phyloP scores from a whole-genome alignment of 2,329 filamentous ascomycete species.

The Amphichorda felina region DNA sequence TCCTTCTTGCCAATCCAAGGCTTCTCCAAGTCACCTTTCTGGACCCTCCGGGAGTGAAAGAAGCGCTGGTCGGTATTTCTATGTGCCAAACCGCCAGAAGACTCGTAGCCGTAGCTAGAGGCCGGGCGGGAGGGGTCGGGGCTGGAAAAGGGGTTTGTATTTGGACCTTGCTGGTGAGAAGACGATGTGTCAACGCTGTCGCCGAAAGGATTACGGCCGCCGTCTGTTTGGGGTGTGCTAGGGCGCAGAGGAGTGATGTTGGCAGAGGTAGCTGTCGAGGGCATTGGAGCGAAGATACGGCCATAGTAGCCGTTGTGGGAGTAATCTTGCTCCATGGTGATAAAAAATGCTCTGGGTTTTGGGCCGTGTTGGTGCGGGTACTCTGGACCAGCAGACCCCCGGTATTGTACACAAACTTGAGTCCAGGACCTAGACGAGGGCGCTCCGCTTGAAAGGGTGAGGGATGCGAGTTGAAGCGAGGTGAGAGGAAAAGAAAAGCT shows the following conservation, averaged over 20 bases:
- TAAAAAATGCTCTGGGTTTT: too few relatives aligned
- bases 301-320: neutral
- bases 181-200: constrained; percentile 25
- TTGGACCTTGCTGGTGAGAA: constrained; percentile 14
- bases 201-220: constrained; percentile 25
- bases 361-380: too few relatives aligned
- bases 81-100: constrained; percentile 25
- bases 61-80: constrained; percentile 37
- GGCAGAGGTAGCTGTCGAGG: constrained; percentile 24
- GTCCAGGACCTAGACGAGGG: too few relatives aligned
- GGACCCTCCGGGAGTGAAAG: constrained; percentile 63
- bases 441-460: too few relatives aligned
- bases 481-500: too few relatives aligned
- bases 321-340: too few relatives aligned
- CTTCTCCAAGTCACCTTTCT: constrained; percentile 62
- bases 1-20: constrained; percentile 66
- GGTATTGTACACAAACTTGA: too few relatives aligned
- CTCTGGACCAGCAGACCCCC: too few relatives aligned
- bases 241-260: constrained; percentile 26
- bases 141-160: constrained; percentile 33
- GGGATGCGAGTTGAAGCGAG: too few relatives aligned
- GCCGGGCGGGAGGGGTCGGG: constrained; percentile 30
- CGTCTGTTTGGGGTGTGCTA: constrained; percentile 28
- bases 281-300: constrained; percentile 3
- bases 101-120: constrained; percentile 35